A percentile compares a stretch with the other conserved stretches of the same genome.
Evolutionary conservation across 306 rosid species (phyloP).

Genomic region (Corylus americana): DNA sequence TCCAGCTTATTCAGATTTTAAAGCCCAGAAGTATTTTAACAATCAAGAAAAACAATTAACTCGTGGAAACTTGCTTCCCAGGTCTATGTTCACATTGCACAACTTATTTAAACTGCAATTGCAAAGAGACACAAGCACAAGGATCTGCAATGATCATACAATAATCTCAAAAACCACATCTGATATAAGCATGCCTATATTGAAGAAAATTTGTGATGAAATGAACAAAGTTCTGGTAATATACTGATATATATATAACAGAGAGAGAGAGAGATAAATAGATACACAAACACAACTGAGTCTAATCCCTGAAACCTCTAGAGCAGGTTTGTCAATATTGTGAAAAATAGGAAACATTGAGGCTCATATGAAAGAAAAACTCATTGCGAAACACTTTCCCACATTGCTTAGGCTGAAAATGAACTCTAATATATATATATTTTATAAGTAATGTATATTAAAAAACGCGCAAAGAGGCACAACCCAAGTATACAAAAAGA

Average conservation of each 20-base stretch:
- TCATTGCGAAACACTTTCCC: not conserved
- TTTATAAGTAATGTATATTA: too few species aligned
- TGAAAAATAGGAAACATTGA: not conserved
- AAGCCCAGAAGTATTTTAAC: conserved; percentile 12
- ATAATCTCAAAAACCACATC: conserved; percentile 17
- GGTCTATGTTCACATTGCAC: not conserved
- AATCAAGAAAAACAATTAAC: not conserved
- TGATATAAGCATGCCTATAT: conserved; percentile 5
- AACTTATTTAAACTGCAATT: not conserved
- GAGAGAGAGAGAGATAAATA: too few species aligned
- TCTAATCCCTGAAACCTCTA: not conserved
- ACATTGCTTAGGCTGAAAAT: conserved; percentile 3
- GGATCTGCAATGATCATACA: conserved; percentile 21
- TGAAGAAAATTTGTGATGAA: not conserved
- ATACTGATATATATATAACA: not conserved
- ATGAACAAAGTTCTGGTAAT: not conserved
- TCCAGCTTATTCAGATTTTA: conserved; percentile 10
- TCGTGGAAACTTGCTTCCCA: conserved; percentile 25
- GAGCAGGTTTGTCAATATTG: not conserved
- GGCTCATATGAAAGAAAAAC: not conserved
- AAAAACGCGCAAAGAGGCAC: too few species aligned
- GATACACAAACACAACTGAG: not conserved
- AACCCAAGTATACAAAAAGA: too few species aligned
- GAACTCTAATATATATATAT: not conserved
- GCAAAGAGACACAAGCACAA: conserved; percentile 1